phyloP scores from a whole-genome alignment of 179 eudicot species.

The Actinidia chinensis region DNA sequence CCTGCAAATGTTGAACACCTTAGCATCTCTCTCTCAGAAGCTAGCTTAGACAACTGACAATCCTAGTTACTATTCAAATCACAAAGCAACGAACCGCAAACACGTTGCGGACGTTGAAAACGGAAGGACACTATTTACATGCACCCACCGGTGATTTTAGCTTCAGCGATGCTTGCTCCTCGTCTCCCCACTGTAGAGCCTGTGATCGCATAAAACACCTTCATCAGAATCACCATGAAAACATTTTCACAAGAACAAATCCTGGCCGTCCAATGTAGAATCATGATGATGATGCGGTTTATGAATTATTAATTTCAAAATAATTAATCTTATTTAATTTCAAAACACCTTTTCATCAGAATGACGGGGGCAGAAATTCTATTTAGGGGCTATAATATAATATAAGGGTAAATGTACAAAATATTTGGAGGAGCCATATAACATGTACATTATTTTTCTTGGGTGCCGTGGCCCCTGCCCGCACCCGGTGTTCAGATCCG shows the following conservation, averaged over 20 bases:
- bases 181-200: slow-evolving; percentile 83
- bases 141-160: neutral
- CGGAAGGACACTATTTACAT: slow-evolving; percentile 18
- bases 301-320: no score
- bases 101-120: neutral
- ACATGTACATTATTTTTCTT: no score
- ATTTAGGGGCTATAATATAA: no score
- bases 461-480: no score
- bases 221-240: neutral
- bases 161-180: slow-evolving; percentile 51
- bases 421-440: no score
- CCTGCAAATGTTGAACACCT: neutral
- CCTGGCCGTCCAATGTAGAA: no score
- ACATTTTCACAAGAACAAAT: neutral
- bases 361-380: no score
- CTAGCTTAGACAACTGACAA: neutral
- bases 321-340: no score
- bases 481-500: no score
- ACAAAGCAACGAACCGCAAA: neutral
- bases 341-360: no score
- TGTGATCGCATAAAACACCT: slow-evolving; percentile 22
- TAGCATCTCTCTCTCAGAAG: neutral
- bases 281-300: no score
- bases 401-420: no score
- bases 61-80: neutral